A percentile compares a stretch with the other conserved stretches of the same genome.
Evolutionary conservation across 2,329 filamentous ascomycete genomes (phyloP).

Genomic region (Cytospora mali): DNA sequence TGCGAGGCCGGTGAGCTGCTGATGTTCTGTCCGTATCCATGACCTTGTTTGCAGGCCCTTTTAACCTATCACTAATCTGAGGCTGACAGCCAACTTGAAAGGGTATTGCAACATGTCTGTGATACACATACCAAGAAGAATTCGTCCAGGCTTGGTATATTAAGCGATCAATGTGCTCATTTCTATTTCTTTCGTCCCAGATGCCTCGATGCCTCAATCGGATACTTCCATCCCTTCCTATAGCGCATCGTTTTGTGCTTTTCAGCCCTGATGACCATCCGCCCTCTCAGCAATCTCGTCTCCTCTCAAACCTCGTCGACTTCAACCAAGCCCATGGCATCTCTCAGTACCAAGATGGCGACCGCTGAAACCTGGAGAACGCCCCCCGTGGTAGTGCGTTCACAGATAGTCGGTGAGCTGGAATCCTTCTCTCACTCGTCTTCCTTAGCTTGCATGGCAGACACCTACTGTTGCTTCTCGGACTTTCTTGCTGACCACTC

Average conservation of each 20-base stretch:
- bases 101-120: neutral
- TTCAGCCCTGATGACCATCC: constrained; percentile 23
- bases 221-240: neutral
- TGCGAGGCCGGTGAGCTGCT: constrained; percentile 2
- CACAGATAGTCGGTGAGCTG: constrained; percentile 24
- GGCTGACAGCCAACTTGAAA: neutral
- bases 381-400: constrained; percentile 11
- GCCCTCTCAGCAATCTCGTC: constrained; percentile 8
- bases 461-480: constrained; percentile 3
- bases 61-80: constrained; percentile 19
- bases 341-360: constrained; percentile 1
- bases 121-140: neutral
- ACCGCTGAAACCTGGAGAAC: constrained; percentile 12
- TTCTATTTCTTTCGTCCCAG: neutral
- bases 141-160: constrained; percentile 13
- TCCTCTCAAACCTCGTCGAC: constrained; percentile 8
- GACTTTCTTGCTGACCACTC: neutral
- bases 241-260: neutral
- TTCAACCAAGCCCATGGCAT: constrained; percentile 6
- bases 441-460: neutral
- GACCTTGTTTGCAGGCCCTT: constrained; percentile 12
- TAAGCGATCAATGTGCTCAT: constrained; percentile 20
- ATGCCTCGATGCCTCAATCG: neutral
- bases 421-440: neutral
- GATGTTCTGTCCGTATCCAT: neutral